Conservation (phyloP, 2,329 filamentous ascomycete species). For the Didymella arachidicola region DNA sequence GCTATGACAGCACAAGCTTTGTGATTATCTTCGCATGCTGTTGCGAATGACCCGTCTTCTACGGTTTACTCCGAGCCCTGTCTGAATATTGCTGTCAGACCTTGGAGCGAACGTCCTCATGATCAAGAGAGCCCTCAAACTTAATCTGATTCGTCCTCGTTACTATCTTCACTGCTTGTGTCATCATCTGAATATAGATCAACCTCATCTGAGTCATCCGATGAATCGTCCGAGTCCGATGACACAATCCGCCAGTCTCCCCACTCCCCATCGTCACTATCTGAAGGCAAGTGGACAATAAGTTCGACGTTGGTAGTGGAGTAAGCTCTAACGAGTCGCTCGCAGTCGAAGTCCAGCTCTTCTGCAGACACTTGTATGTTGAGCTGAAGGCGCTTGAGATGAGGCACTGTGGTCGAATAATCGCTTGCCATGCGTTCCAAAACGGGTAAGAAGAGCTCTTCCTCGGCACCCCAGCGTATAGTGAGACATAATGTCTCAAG, state of each 20-base stretch:
- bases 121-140: too few relatives aligned
- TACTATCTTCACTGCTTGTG: too few relatives aligned
- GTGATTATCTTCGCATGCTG: too few relatives aligned
- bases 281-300: constrained; percentile 13
- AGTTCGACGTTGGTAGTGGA: constrained; percentile 20
- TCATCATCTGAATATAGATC: too few relatives aligned
- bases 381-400: constrained; percentile 20
- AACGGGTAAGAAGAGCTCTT: constrained; percentile 20
- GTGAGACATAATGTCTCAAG: constrained; percentile 21
- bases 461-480: constrained; percentile 11
- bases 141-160: too few relatives aligned
- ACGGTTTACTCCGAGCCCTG: too few relatives aligned
- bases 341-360: constrained; percentile 24
- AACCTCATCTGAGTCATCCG: too few relatives aligned
- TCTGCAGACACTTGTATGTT: constrained; percentile 4
- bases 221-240: constrained; percentile 12
- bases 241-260: constrained; percentile 18
- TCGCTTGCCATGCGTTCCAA: constrained; percentile 25
- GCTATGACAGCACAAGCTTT: too few relatives aligned
- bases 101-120: too few relatives aligned
- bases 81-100: too few relatives aligned
- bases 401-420: constrained; percentile 15
- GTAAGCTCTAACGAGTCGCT: constrained; percentile 17
- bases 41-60: too few relatives aligned
- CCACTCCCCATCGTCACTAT: constrained; percentile 10